Conservation (phyloP, 202 grass and related monocot genomes). For the Elaeis oleifera region DNA sequence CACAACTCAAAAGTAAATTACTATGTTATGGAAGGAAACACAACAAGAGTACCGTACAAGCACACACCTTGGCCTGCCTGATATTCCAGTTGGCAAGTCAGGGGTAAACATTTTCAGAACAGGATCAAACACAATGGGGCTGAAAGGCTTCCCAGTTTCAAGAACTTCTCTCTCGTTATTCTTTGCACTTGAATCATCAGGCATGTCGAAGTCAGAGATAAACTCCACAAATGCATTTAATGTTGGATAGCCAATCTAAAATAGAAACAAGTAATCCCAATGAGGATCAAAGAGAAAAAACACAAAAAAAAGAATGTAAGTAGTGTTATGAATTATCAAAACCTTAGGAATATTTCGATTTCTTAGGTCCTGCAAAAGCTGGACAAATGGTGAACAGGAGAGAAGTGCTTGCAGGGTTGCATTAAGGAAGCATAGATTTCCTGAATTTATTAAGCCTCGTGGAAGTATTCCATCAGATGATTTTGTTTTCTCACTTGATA, state of each 20-base stretch:
- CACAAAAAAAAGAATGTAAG: neutral
- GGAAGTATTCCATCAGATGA: slow-evolving; percentile 46
- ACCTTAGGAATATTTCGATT: slow-evolving; percentile 69
- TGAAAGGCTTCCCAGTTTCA: slow-evolving; percentile 61
- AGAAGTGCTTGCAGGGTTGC: slow-evolving; percentile 80
- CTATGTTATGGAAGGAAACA: neutral
- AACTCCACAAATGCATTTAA: slow-evolving; percentile 77
- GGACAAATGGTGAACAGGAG: slow-evolving; percentile 70
- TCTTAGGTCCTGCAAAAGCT: slow-evolving; percentile 62
- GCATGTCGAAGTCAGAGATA: slow-evolving; percentile 62
- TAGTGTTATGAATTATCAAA: slow-evolving; percentile 13
- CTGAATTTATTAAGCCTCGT: slow-evolving; percentile 82
- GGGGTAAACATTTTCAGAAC: slow-evolving; percentile 77
- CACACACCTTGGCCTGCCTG: slow-evolving; percentile 56
- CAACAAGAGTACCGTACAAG: neutral
- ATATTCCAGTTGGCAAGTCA: slow-evolving; percentile 60
- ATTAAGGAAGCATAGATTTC: slow-evolving; percentile 94
- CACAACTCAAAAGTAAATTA: too few species aligned
- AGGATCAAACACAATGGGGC: slow-evolving; percentile 67
- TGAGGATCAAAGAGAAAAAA: slow-evolving; percentile 9
- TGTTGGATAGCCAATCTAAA: slow-evolving; percentile 71
- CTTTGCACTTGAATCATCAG: slow-evolving; percentile 46
- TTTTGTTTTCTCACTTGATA: slow-evolving; percentile 33
- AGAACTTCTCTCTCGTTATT: slow-evolving; percentile 41
- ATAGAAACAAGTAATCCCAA: slow-evolving; percentile 20